Evolutionary conservation across 1,284 basidiomycete genomes (phyloP), one percentile per base, ranked within the genome.

Genomic region (Puccinia coronata): DNA sequence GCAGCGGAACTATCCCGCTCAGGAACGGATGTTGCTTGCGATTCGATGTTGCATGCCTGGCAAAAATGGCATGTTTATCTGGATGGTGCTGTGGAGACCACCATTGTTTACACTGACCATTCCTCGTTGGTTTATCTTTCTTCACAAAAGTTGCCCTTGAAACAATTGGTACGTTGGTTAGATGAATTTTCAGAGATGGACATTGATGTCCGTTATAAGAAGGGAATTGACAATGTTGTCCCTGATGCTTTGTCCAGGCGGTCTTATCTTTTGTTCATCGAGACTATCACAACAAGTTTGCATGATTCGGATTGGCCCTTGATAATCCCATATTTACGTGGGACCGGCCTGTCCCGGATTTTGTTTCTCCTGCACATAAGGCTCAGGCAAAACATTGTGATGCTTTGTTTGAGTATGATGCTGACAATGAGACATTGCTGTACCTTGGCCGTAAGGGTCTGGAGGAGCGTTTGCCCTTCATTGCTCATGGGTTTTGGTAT

Each of bases 171-270:
- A 16, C n/a, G 47, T 53, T 74, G 43, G 43, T 31, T 49, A 16
- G 34, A 39, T 1, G n/a, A n/a, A n/a, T n/a, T n/a, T n/a, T n/a
- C n/a, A n/a, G n/a, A n/a, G n/a, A n/a, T n/a, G n/a, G n/a, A n/a
- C n/a, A n/a, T n/a, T n/a, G n/a, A n/a, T n/a, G n/a, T n/a, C n/a
- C n/a, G n/a, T n/a, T n/a, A n/a, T n/a, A n/a, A n/a, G n/a, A n/a
- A n/a, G n/a, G n/a, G n/a, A n/a, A n/a, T n/a, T n/a, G n/a, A n/a
- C n/a, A 41, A 63, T 49, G 9, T 65, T 63, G 57, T 65, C 34
- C 57, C 74, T 0, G 74, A 77, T 41, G 74, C 74, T 23, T 47
- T 75, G 51, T 55, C 53, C 31, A 28, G 72, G 23, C 51, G 72
- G 8, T n/a, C 16, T 36, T 36, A 77, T 31, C 34, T 75, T 20